Percentiles rank a stretch among this genome's conserved stretches.
These are phyloP conservation scores for Mortierella alpina DNA, from an alignment of 192 early-diverging fungal species.

Conservation along the genomic window DNA sequence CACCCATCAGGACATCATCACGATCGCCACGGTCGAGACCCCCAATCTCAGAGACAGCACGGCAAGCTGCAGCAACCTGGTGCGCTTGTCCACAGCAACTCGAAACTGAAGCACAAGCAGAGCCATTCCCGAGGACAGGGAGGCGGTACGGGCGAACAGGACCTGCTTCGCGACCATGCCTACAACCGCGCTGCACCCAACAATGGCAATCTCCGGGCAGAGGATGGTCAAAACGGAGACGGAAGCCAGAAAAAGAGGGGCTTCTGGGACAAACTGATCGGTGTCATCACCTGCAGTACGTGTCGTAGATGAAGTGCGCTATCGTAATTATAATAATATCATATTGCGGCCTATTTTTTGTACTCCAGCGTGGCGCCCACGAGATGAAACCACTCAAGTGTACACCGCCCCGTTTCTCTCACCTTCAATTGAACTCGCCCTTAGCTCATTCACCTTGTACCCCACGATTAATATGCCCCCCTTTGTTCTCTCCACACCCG, in stretches of 20 bases:
- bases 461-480: too few relatives aligned
- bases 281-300: slow-evolving; percentile 60
- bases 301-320: slow-evolving; percentile 30
- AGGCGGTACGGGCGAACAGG: slow-evolving; percentile 27
- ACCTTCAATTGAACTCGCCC: too few relatives aligned
- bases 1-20: slow-evolving; percentile 34
- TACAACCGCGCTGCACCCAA: slow-evolving; percentile 46
- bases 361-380: too few relatives aligned
- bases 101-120: slow-evolving; percentile 51
- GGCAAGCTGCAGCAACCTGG: slow-evolving; percentile 37
- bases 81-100: slow-evolving; percentile 45
- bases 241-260: slow-evolving; percentile 47
- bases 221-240: slow-evolving; percentile 28
- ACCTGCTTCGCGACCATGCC: slow-evolving; percentile 43
- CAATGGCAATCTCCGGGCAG: slow-evolving; percentile 19
- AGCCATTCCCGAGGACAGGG: slow-evolving; percentile 16
- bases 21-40: slow-evolving; percentile 22
- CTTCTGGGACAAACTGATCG: slow-evolving; percentile 57
- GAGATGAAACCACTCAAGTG: too few relatives aligned
- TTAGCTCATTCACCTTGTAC: too few relatives aligned
- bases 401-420: too few relatives aligned
- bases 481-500: too few relatives aligned
- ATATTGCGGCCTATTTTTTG: too few relatives aligned
- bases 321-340: too few relatives aligned
- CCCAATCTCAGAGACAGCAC: slow-evolving; percentile 23